A percentile compares a stretch with the other conserved stretches of the same genome.
phyloP scores from a whole-genome alignment of 805 yeast species.

The Kurtzmaniella fragi region DNA sequence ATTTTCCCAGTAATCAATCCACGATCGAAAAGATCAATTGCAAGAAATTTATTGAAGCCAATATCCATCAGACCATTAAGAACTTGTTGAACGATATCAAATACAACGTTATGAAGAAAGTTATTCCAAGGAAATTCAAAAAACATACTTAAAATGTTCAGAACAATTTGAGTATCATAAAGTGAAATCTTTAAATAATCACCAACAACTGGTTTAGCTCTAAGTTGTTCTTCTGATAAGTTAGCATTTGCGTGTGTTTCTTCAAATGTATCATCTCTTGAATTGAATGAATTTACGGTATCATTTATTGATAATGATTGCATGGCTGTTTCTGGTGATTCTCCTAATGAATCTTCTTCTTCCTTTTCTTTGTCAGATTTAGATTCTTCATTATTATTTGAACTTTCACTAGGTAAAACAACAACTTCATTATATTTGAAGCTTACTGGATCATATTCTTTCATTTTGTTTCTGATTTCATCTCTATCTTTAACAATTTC shows the following conservation, averaged over 20 bases:
- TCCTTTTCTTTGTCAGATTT: constrained; percentile 6
- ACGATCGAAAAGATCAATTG: constrained; percentile 54
- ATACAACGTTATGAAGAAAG: constrained; percentile 42
- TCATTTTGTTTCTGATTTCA: constrained; percentile 33
- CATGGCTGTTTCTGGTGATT: constrained; percentile 1
- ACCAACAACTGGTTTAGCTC: constrained; percentile 40
- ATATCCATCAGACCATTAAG: constrained; percentile 45
- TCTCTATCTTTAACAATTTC: constrained; percentile 37
- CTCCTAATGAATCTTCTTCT: constrained; percentile 5
- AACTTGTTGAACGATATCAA: constrained; percentile 44
- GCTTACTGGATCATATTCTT: constrained; percentile 38
- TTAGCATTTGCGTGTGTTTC: constrained; percentile 42
- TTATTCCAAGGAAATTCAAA: constrained; percentile 45
- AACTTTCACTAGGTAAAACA: constrained; percentile 20
- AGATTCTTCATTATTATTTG: constrained; percentile 7
- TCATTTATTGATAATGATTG: constrained; percentile 9
- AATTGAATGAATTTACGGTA: constrained; percentile 35
- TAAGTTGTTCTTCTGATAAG: constrained; percentile 37
- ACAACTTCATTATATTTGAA: constrained; percentile 43
- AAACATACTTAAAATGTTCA: constrained; percentile 39
- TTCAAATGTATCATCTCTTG: constrained; percentile 20
- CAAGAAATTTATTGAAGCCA: constrained; percentile 43
- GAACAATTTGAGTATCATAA: constrained; percentile 39
- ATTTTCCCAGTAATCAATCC: constrained; percentile 39
- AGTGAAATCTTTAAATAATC: constrained; percentile 38